Percentiles rank a stretch among this genome's conserved stretches.
Conservation (phyloP, 2,329 filamentous ascomycete genomes). For the Amylocarpus encephaloides region DNA sequence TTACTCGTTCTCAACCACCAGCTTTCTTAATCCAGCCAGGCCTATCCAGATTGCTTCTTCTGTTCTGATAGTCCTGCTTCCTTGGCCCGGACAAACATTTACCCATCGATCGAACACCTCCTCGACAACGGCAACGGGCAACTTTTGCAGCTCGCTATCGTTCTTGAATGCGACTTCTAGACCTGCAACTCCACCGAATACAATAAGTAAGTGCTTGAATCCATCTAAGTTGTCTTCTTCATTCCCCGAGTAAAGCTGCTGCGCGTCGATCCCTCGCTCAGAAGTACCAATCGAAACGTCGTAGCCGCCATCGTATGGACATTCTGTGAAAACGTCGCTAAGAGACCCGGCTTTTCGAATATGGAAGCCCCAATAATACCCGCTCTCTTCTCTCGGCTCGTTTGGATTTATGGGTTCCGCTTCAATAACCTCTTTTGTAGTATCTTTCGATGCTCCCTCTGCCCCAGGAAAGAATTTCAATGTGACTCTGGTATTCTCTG, state of each 20-base stretch:
- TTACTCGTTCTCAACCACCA: conserved; percentile 36
- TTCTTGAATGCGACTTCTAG: conserved; percentile 34
- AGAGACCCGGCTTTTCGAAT: conserved; percentile 62
- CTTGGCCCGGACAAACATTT: conserved; percentile 73
- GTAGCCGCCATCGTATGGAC: conserved; percentile 69
- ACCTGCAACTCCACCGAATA: neutral
- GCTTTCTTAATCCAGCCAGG: conserved; percentile 57
- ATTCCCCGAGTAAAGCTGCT: conserved; percentile 24
- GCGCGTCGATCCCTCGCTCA: conserved; percentile 54
- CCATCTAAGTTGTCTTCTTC: conserved; percentile 26
- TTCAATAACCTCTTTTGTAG: conserved; percentile 17
- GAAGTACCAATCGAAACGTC: conserved; percentile 79
- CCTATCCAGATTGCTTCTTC: conserved; percentile 79
- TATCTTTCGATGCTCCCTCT: conserved; percentile 33
- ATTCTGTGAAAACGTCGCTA: conserved; percentile 71
- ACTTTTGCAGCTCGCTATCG: conserved; percentile 47
- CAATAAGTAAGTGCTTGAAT: conserved; percentile 66
- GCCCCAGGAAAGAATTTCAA: conserved; percentile 51
- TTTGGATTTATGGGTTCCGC: conserved; percentile 62
- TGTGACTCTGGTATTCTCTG: conserved; percentile 67
- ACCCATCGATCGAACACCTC: conserved; percentile 81
- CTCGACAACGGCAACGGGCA: conserved; percentile 55
- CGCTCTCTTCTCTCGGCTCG: conserved; percentile 64
- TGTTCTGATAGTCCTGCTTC: conserved; percentile 74
- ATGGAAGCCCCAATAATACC: conserved; percentile 82